Conservation (phyloP, 139 green algal species). For the Picochlorum sp. region DNA sequence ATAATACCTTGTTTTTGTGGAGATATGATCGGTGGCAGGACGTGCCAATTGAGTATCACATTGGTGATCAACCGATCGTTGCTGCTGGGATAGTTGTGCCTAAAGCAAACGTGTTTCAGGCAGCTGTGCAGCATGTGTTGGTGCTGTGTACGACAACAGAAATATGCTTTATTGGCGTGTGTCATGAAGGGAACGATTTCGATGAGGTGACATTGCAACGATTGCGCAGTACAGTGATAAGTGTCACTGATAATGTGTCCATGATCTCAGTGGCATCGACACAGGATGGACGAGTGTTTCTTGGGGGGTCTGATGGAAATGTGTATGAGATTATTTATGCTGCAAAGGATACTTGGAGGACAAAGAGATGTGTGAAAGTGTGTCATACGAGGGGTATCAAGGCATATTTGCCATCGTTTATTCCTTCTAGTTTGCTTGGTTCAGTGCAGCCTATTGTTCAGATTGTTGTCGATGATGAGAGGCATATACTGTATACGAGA, state of each 20-base stretch:
- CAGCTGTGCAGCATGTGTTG: conserved; percentile 79
- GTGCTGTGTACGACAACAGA: conserved; percentile 87
- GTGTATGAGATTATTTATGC: conserved; percentile 90
- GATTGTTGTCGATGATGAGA: conserved; percentile 67
- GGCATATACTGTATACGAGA: conserved; percentile 76
- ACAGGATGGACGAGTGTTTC: conserved; percentile 71
- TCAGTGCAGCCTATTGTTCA: conserved; percentile 47
- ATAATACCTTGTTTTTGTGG: conserved; percentile 90
- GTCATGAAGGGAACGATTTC: conserved; percentile 28
- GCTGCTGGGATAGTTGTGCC: conserved; percentile 69
- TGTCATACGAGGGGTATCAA: conserved; percentile 47
- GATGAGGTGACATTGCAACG: conserved; percentile 61
- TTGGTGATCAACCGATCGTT: conserved; percentile 85
- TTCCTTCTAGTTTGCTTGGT: conserved; percentile 57
- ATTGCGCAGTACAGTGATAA: no score
- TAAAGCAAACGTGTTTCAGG: conserved; percentile 72
- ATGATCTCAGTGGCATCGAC: conserved; percentile 60
- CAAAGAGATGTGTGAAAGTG: conserved; percentile 62
- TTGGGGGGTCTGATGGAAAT: conserved; percentile 81
- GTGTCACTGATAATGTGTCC: conserved; percentile 70
- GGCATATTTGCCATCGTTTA: conserved; percentile 51
- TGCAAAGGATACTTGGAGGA: conserved; percentile 50
- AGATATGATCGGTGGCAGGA: conserved; percentile 71
- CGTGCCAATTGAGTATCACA: conserved; percentile 76
- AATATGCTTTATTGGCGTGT: conserved; percentile 82